These are phyloP conservation scores for Scheffersomyces segobiensis DNA, from an alignment of 1,139 yeast species.

Conservation along the genomic window DNA sequence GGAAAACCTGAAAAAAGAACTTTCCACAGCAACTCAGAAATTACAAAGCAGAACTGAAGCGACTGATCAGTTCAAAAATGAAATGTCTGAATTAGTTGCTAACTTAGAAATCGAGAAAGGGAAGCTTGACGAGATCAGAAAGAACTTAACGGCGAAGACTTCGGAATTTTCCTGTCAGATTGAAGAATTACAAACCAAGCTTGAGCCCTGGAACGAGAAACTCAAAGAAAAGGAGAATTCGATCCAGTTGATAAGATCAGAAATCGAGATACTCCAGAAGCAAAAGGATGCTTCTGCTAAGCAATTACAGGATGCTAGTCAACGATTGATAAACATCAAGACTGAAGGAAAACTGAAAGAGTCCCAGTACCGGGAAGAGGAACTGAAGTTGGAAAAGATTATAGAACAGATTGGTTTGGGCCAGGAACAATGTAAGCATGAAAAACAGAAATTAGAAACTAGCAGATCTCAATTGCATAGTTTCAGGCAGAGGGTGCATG, in stretches of 20 bases:
- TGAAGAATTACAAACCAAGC: slow-evolving; percentile 58
- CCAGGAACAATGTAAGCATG: slow-evolving; percentile 53
- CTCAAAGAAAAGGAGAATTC: slow-evolving; percentile 67
- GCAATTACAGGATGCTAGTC: slow-evolving; percentile 49
- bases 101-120: slow-evolving; percentile 55
- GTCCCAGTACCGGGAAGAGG: slow-evolving; percentile 38
- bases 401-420: slow-evolving; percentile 59
- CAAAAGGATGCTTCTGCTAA: slow-evolving; percentile 45
- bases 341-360: slow-evolving; percentile 57
- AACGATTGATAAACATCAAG: slow-evolving; percentile 48
- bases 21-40: slow-evolving; percentile 48
- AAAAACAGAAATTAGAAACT: slow-evolving; percentile 47
- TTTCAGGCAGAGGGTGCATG: slow-evolving; percentile 63
- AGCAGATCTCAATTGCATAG: slow-evolving; percentile 56
- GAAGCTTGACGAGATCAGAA: slow-evolving; percentile 61
- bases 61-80: slow-evolving; percentile 37
- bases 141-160: slow-evolving; percentile 72
- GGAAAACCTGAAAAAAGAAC: slow-evolving; percentile 33
- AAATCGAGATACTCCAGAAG: slow-evolving; percentile 58
- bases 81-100: slow-evolving; percentile 45
- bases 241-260: slow-evolving; percentile 64
- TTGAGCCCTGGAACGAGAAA: slow-evolving; percentile 84
- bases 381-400: slow-evolving; percentile 49
- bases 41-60: slow-evolving; percentile 48
- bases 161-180: slow-evolving; percentile 63